phyloP scores from a whole-genome alignment of 768 basidiomycete genomes.

The Obba rivulosa region DNA sequence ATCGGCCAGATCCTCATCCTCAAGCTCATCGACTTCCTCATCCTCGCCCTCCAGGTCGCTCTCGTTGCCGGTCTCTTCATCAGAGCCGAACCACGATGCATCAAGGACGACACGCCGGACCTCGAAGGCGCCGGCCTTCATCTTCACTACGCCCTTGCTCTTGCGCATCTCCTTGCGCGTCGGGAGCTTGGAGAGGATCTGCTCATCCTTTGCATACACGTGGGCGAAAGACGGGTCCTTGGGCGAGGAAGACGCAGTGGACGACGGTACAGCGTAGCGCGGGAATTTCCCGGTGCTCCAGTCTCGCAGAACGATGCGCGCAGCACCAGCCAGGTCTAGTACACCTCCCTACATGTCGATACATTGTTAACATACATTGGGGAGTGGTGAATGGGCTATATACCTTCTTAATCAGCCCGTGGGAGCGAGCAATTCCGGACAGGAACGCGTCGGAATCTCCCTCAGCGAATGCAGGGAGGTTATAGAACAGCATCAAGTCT shows the following conservation, averaged over 20 bases:
- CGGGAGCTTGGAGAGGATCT: conserved; percentile 40
- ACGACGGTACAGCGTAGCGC: conserved; percentile 60
- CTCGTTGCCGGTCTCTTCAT: conserved; percentile 33
- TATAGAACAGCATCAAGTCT: conserved; percentile 88
- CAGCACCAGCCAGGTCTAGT: conserved; percentile 67
- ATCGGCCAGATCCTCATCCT: conserved; percentile 35
- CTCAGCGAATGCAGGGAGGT: conserved; percentile 68
- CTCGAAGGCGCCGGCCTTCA: conserved; percentile 36
- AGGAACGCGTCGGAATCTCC: conserved; percentile 73
- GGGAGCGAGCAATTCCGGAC: conserved; percentile 66
- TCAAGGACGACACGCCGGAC: conserved; percentile 37
- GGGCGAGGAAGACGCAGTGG: conserved; percentile 7
- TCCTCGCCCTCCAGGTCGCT: conserved; percentile 33
- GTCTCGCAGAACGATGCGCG: conserved; percentile 76
- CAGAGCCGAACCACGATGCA: conserved; percentile 34
- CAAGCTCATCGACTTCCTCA: conserved; percentile 28
- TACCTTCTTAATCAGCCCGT: conserved; percentile 76
- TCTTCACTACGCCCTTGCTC: conserved; percentile 41
- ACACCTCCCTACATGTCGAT: conserved; percentile 52
- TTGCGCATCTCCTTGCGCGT: conserved; percentile 69
- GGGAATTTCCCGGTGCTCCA: conserved; percentile 75
- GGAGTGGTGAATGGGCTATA: conserved; percentile 8
- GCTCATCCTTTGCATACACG: conserved; percentile 42
- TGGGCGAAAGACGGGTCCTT: conserved; percentile 19
- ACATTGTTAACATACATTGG: not conserved